Evolutionary conservation across 2,329 filamentous ascomycete genomes (phyloP), one percentile per base, ranked within the genome.

Genomic region (Exophiala aquamarina): DNA sequence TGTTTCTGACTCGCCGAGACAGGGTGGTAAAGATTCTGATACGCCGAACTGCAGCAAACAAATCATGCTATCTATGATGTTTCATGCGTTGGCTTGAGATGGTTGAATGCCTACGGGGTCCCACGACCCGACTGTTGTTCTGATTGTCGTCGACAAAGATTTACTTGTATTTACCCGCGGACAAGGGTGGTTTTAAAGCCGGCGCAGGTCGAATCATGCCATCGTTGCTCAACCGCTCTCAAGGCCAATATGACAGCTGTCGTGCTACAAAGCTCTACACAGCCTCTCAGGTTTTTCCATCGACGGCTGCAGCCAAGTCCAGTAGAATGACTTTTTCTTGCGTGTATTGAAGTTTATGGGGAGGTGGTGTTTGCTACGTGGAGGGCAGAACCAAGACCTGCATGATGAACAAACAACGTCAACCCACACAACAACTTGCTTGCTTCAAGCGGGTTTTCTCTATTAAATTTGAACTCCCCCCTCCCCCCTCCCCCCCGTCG

Each of bases 221-320:
- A n/a, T n/a, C n/a, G n/a, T n/a, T n/a, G n/a, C n/a, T n/a, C n/a
- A n/a, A n/a, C n/a, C n/a, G n/a, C n/a, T n/a, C 21, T 43, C 45
- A 47, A 50, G 45, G 46, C 36, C 49, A 56, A 56, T 54, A 56
- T 56, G 53, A 56, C 53, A 56, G 53, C 53, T 56, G 53, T 48
- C 26, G 53, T 55, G 46, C 40, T 6, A 55, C 52, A 40, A 32
- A 32, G 19, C 14, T 32, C 36, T 32, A 14, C 14, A 17, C 26
- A 44, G 23, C 35, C 26, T 13, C 20, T 17, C 32, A 34, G 40
- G 26, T 31, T 42, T 11, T 8, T 34, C 8, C 4, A 11, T 26
- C 14, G 32, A 23, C 13, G 21, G 20, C 19, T 38, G 20, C 14
- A 19, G 35, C 14, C 36, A 21, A 47, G 14, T 14, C 31, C 6